These are phyloP conservation scores for Astragalus glycyphyllos DNA, from an alignment of 306 rosid species.

Conservation along the genomic window DNA sequence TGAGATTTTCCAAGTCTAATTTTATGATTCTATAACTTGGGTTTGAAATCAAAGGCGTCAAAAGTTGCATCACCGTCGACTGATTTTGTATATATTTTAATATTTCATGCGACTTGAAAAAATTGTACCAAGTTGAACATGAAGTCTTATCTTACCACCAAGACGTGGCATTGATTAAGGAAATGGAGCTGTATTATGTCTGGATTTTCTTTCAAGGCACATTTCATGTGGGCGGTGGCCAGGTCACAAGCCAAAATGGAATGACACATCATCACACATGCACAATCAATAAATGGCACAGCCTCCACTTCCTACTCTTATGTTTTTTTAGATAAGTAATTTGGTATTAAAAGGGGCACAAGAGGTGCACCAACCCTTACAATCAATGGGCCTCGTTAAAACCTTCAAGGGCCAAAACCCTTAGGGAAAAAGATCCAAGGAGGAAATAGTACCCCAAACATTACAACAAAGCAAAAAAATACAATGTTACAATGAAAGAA, in stretches of 20 bases:
- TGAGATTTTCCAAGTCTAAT: neutral
- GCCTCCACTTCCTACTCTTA: no score
- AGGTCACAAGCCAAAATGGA: neutral
- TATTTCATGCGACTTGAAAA: conserved; percentile 26
- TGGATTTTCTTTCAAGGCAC: neutral
- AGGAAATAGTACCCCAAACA: no score
- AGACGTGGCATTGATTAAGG: neutral
- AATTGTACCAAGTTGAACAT: neutral
- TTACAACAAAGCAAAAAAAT: no score
- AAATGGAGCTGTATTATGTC: neutral
- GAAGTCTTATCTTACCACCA: neutral
- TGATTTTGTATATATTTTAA: neutral
- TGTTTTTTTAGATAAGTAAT: no score
- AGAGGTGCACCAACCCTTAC: no score
- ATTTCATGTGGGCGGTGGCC: neutral
- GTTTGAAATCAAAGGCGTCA: conserved; percentile 35
- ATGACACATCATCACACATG: neutral
- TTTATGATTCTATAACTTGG: neutral
- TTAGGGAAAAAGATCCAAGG: no score
- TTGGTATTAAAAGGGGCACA: no score
- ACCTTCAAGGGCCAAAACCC: no score
- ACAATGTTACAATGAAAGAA: no score
- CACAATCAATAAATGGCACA: no score
- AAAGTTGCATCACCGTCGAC: conserved; percentile 11
- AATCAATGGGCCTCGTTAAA: no score